phyloP scores from a whole-genome alignment of 345 rosid genomes.

The Raphanus sativus region DNA sequence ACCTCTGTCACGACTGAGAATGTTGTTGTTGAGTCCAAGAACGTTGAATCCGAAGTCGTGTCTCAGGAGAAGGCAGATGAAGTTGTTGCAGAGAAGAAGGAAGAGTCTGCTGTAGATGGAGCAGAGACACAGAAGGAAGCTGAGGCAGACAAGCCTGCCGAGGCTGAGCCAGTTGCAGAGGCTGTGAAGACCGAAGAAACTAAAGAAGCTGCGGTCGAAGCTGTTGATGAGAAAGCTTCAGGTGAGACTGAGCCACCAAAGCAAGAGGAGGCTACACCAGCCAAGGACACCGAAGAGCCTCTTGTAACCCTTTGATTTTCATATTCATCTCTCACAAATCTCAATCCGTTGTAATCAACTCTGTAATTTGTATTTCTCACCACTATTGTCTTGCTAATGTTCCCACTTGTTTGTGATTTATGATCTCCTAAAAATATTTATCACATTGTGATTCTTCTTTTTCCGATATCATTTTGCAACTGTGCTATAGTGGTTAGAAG shows the following conservation, averaged over 20 bases:
- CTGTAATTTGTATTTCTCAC: conserved; percentile 18
- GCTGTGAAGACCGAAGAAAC: conserved; percentile 30
- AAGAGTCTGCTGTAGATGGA: conserved; percentile 44
- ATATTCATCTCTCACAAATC: not conserved
- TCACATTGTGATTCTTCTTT: conserved; percentile 7
- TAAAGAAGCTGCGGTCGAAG: conserved; percentile 24
- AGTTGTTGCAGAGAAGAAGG: conserved; percentile 34
- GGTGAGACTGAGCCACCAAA: conserved; percentile 33
- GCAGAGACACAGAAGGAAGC: conserved; percentile 42
- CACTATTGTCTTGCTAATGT: conserved; percentile 17
- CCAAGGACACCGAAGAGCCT: conserved; percentile 39
- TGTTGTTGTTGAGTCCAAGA: conserved; percentile 31
- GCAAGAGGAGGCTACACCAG: conserved; percentile 32
- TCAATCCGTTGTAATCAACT: not conserved
- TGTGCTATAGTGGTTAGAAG: conserved; percentile 29
- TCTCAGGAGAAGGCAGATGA: conserved; percentile 38
- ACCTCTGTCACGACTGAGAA: conserved; percentile 24
- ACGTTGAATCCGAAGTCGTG: conserved; percentile 27
- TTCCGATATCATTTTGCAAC: conserved; percentile 25
- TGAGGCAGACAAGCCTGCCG: conserved; percentile 4
- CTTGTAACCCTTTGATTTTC: conserved; percentile 40
- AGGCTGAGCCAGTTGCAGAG: conserved; percentile 27
- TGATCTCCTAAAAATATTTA: not conserved
- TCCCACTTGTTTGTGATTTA: conserved; percentile 10
- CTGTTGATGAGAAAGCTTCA: conserved; percentile 10